Base-by-base conservation (phyloP, 371 early-diverging fungal species). In the Apophysomyces trapeziformis region DNA sequence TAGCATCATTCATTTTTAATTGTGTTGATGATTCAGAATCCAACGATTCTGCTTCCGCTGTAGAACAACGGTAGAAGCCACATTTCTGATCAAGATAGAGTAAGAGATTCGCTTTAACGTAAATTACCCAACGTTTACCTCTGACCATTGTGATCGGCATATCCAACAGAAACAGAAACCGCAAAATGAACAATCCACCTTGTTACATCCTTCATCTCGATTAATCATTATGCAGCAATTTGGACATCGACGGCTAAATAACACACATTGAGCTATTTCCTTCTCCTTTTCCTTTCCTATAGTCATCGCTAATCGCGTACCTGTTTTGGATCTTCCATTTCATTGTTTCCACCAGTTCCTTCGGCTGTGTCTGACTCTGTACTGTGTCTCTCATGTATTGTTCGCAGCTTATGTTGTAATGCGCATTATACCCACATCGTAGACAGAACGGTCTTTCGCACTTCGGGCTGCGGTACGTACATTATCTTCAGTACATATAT, bases 121-220 rank as follows among this genome's bases (percentile, higher is more conserved):
- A 2, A 26, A 26, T 26, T 26, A 26, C 2, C 56, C 14, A 6
- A 6, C 7, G 41, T 39, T 61, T 41, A 74, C 78, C 50, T 79
- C 76, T 16, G 79, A 76, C 82, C 82, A 82, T 5, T 74, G 68
- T 57, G 76, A 75, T 21, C 68, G 56, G 58, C 82, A 82, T 9
- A 75, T 64, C 92, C 92, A 92, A 58, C 92, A 92, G 68, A 92
- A 92, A 14, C 83, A 71, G 72, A 83, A 78, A 1, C 91, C 92
- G 70, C 92, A 92, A 37, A 84, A 83, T 58, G 88, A 81, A 56
- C 92, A 92, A 59, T 92, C 91, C 0, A 92, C 89, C 70, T 91
- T 90, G 68, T 92, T 91, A 64, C 92, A 92, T 6, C 92, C 92
- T 69, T 92, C 92, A 47, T 92, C 92, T 14, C 92, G 71, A 45